phyloP scores from a whole-genome alignment of 495 filamentous ascomycete genomes.

The Talaromyces ruber region DNA sequence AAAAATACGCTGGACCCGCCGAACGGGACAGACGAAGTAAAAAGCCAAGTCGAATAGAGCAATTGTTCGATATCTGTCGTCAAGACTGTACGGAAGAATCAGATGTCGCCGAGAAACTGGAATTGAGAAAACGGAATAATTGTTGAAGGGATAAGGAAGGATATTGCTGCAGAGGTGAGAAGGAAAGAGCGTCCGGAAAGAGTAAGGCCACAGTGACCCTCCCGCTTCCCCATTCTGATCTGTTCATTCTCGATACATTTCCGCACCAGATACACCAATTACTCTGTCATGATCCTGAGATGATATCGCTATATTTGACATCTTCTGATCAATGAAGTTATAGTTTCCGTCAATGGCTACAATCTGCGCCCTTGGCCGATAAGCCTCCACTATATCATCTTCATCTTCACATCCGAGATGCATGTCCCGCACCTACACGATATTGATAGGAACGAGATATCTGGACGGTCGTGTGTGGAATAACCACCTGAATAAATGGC shows the following conservation, averaged over 20 bases:
- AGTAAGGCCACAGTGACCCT: background rate
- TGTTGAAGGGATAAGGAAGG: background rate
- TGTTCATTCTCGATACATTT: background rate
- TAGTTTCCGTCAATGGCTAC: background rate
- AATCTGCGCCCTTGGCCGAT: background rate
- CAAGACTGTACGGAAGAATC: background rate
- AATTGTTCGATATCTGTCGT: background rate
- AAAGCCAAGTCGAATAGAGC: background rate
- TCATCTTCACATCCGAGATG: background rate
- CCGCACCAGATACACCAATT: background rate
- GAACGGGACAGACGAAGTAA: background rate
- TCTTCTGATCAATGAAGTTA: background rate
- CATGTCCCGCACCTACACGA: background rate
- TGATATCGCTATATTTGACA: background rate
- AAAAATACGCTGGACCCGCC: slow-evolving; percentile 11
- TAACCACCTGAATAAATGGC: background rate
- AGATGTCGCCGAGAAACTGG: background rate
- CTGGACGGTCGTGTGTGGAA: background rate
- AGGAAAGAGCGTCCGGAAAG: background rate
- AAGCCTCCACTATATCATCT: background rate
- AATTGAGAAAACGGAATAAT: background rate
- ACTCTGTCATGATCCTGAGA: background rate
- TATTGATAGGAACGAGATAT: background rate
- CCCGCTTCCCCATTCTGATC: background rate
- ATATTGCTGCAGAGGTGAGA: background rate